These are phyloP conservation scores for Starmerella bombicola DNA, from an alignment of 805 yeast genomes.

Conservation along the genomic window DNA sequence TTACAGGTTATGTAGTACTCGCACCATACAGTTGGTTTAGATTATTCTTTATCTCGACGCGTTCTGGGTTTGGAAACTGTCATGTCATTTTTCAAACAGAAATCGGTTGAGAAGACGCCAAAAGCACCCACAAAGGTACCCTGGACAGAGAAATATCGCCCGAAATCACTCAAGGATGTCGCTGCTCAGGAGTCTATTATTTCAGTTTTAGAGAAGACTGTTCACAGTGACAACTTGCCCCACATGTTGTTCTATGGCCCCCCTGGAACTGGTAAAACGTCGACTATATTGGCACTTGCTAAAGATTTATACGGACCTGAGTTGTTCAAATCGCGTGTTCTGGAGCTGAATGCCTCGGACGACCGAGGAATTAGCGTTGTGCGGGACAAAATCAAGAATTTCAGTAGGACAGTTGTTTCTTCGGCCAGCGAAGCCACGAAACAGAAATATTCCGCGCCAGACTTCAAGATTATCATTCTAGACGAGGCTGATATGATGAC, in stretches of 20 bases:
- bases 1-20: not conserved
- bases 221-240: constrained; percentile 55
- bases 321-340: constrained; percentile 71
- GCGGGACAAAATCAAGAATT: constrained; percentile 91
- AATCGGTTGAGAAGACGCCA: constrained; percentile 5
- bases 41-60: too few relatives aligned
- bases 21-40: too few relatives aligned
- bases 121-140: constrained; percentile 21
- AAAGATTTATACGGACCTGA: constrained; percentile 84
- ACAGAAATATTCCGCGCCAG: constrained; percentile 83
- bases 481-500: constrained; percentile 98
- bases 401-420: constrained; percentile 76
- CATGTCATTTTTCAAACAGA: constrained; percentile 20
- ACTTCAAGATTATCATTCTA: constrained; percentile 79
- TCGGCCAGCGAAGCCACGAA: constrained; percentile 61
- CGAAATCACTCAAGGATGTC: constrained; percentile 72
- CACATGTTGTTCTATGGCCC: constrained; percentile 91
- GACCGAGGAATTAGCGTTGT: constrained; percentile 97
- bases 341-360: constrained; percentile 91
- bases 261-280: constrained; percentile 89
- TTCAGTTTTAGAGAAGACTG: constrained; percentile 62
- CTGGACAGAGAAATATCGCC: constrained; percentile 44
- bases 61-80: constrained; percentile 1
- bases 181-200: constrained; percentile 88
- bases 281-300: constrained; percentile 79